Conservation (phyloP, 441 rosid genomes). For the Raphanus hybrid region DNA sequence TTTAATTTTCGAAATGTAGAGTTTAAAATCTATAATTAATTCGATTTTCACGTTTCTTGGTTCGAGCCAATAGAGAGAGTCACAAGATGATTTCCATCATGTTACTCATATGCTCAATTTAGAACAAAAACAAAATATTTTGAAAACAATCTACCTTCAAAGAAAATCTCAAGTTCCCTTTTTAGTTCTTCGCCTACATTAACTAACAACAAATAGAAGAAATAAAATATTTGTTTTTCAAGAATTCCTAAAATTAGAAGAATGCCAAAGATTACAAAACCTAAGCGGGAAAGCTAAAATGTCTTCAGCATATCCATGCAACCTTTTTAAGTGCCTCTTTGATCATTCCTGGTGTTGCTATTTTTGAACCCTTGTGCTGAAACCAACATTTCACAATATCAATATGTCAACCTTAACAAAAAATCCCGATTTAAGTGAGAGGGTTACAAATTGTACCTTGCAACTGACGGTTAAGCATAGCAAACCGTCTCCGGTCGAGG, state of each 20-base stretch:
- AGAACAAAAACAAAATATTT: neutral
- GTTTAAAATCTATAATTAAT: neutral
- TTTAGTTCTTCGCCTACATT: slow-evolving; percentile 3
- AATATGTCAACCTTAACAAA: neutral
- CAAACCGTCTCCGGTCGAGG: slow-evolving; percentile 63
- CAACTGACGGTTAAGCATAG: slow-evolving; percentile 64
- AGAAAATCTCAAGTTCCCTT: neutral
- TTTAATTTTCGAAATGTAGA: neutral
- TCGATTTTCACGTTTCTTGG: neutral
- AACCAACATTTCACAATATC: slow-evolving; percentile 19
- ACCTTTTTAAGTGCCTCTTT: slow-evolving; percentile 58
- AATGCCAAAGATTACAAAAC: slow-evolving; percentile 11
- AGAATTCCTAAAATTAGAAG: slow-evolving; percentile 9
- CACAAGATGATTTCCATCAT: neutral
- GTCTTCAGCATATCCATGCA: slow-evolving; percentile 52
- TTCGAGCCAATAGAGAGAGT: neutral
- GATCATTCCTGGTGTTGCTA: slow-evolving; percentile 52
- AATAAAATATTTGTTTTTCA: neutral
- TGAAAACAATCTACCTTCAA: slow-evolving; percentile 23
- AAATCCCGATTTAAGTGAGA: slow-evolving; percentile 30
- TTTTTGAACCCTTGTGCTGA: slow-evolving; percentile 58
- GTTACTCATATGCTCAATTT: neutral
- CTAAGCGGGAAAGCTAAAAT: slow-evolving; percentile 6
- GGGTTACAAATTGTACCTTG: slow-evolving; percentile 55
- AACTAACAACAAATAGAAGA: neutral